Base-by-base conservation (phyloP, 352 stramenopile genomes). In the Pythium monospermum region DNA sequence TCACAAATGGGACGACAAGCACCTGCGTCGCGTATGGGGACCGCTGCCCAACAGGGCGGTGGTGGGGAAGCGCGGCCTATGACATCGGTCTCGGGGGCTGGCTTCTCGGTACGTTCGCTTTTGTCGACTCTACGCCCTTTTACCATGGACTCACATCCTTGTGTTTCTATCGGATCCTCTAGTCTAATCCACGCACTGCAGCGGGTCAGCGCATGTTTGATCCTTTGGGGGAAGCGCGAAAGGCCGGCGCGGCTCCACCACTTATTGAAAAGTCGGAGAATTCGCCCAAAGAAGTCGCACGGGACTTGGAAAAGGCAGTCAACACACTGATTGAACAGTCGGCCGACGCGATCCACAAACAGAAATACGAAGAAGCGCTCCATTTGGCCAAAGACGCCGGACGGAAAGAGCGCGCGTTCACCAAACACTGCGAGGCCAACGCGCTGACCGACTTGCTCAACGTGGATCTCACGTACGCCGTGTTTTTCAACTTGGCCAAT, bases 401-500 rank as follows among this genome's bases (percentile, higher is more conserved):
- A 0, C 88, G 93, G 26, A 96, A 95, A 33, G 93, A 98, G 68
- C 76, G 89, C 31, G 63, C 69, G 16, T 85, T 98, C 49, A 92
- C 70, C 51, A 98, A 97, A 57, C 79, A 96, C 61, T 90, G 89
- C 54, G 92, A 98, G 64, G 61, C 68, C 12, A 73, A 97, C 51
- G 79, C 74, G 12, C 73, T 98, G 28, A 76, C 68, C 1, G 86
- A 97, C 53, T 52, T 96, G 64, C 75, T 96, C 35, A 98, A 98
- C 59, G 74, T 97, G 38, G 94, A 98, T 48, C 68, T 98, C 22
- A 98, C 85, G 13, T 98, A 96, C 65, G 81, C 92, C 6, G 87
- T 98, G 25, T 96, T 90, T 59, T 98, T 98, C 62, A 98, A 96
- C 49, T 64, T 99, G 15, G 95, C 95, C 6, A 87, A 94, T 49